These are phyloP conservation scores for Periconia macrospinosa DNA, from an alignment of 2,329 filamentous ascomycete genomes.

Conservation along the genomic window DNA sequence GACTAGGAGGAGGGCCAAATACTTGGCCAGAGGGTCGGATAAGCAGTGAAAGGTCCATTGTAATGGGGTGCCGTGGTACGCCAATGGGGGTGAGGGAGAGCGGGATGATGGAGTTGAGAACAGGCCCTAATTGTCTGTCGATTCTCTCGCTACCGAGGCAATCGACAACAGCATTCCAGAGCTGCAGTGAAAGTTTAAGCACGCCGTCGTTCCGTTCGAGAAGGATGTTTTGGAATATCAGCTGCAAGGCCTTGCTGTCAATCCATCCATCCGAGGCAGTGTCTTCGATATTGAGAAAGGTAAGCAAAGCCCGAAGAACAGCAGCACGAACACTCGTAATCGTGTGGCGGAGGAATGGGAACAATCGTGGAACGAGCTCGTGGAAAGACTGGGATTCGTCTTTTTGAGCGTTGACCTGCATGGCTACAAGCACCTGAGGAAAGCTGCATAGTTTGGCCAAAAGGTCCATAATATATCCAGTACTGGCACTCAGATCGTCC, in stretches of 20 bases:
- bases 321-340: conserved; percentile 94
- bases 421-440: conserved; percentile 85
- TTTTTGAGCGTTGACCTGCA: conserved; percentile 80
- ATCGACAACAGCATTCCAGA: conserved; percentile 80
- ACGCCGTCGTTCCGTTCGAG: conserved; percentile 88
- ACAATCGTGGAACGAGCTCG: conserved; percentile 87
- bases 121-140: conserved; percentile 70
- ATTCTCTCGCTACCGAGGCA: conserved; percentile 68
- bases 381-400: conserved; percentile 88
- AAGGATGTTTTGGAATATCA: conserved; percentile 93
- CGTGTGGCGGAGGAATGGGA: conserved; percentile 94
- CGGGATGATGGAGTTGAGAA: conserved; percentile 79
- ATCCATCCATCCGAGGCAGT: conserved; percentile 86
- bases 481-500: conserved; percentile 95
- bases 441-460: conserved; percentile 95
- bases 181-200: conserved; percentile 77
- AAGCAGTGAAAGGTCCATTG: conserved; percentile 88
- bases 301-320: conserved; percentile 87
- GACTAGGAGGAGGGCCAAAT: conserved; percentile 60
- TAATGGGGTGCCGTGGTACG: conserved; percentile 83
- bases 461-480: conserved; percentile 97
- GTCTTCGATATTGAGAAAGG: conserved; percentile 85
- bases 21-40: conserved; percentile 90
- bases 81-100: conserved; percentile 90
- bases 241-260: conserved; percentile 80